Evolutionary conservation across 495 filamentous ascomycete genomes (phyloP).

Genomic region (Penicillium salamii): DNA sequence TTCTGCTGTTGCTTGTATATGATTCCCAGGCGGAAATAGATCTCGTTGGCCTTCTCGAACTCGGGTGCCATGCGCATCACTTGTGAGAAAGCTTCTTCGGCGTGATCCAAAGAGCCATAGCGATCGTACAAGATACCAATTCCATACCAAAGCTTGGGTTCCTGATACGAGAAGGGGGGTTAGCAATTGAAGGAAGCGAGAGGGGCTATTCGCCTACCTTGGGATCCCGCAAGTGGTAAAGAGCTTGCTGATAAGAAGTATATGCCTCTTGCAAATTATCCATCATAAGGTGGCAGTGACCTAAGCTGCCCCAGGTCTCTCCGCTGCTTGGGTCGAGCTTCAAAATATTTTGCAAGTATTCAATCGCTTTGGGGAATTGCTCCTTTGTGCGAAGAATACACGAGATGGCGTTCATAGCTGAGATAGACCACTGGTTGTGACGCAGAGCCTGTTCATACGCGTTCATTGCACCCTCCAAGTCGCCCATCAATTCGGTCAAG

Average conservation of each 20-base stretch:
- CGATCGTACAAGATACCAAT: constrained; percentile 98
- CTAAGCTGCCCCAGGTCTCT: constrained; percentile 94
- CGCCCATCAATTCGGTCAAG: constrained; percentile 82
- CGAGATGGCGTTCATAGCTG: constrained; percentile 92
- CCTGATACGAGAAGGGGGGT: constrained; percentile 46
- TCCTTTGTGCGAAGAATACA: constrained; percentile 87
- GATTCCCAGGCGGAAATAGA: constrained; percentile 97
- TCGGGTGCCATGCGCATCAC: constrained; percentile 98
- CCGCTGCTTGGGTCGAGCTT: constrained; percentile 87
- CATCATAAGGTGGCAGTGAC: constrained; percentile 99
- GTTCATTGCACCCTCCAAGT: constrained; percentile 80
- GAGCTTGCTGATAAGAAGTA: constrained; percentile 92
- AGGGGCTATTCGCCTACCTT: constrained; percentile 60
- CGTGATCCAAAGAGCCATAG: constrained; percentile 95
- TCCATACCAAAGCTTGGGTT: constrained; percentile 98
- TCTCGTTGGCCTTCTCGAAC: constrained; percentile 99
- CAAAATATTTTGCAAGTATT: constrained; percentile 86
- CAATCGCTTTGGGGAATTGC: constrained; percentile 89
- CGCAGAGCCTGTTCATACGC: constrained; percentile 87
- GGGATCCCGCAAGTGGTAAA: constrained; percentile 90
- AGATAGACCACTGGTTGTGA: constrained; percentile 85
- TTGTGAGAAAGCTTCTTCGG: constrained; percentile 96
- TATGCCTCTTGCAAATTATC: constrained; percentile 97
- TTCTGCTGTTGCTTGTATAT: constrained; percentile 99
- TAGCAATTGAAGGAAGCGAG: background rate